Evolutionary conservation across 352 stramenopile genomes (phyloP), one percentile per base, ranked within the genome.

Genomic region (Phytophthora cryptogea): DNA sequence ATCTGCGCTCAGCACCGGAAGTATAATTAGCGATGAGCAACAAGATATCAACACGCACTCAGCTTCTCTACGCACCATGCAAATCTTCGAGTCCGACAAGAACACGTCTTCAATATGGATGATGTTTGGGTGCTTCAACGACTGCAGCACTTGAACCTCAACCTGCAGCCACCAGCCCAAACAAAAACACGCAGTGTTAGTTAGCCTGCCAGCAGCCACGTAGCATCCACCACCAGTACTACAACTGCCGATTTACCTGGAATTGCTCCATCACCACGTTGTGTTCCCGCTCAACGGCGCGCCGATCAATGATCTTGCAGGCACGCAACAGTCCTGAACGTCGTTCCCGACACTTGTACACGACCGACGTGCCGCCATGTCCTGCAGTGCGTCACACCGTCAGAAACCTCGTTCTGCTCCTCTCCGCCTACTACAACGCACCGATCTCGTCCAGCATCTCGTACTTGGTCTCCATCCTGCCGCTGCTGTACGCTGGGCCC

Each of bases 131-230:
- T 97, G 89, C 17, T 77, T 73, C 66, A 97, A 76, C 13, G 81
- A 92, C 70, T 93, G 79, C n/a, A 97, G 69, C 54, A 97, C 85
- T 73, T 94, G 85, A n/a, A 95, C 89, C 36, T 95, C 87, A 37
- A 94, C 76, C 86, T 95, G 30, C 11, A 58, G 48, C 9, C 37
- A 23, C 11, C 11, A 58, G 48, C 9, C 37, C 16, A 8, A 23
- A 46, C 16, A 37, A 14, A 48, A 41, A 42, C n/a, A 71, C 39
- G 9, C 16, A 43, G 36, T 3, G 7, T 35, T 23, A 44, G 33
- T 17, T 28, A 26, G 26, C 39, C 17, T 43, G 35, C 16, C 17
- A 28, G 26, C 28, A 17, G 41, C 2, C 27, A 51, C 28, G 20
- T 13, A 35, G 14, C 31, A 49, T 11, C 3, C n/a, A 14, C 26